Conservation (phyloP, 352 stramenopile species). For the Phytophthora vignae region DNA sequence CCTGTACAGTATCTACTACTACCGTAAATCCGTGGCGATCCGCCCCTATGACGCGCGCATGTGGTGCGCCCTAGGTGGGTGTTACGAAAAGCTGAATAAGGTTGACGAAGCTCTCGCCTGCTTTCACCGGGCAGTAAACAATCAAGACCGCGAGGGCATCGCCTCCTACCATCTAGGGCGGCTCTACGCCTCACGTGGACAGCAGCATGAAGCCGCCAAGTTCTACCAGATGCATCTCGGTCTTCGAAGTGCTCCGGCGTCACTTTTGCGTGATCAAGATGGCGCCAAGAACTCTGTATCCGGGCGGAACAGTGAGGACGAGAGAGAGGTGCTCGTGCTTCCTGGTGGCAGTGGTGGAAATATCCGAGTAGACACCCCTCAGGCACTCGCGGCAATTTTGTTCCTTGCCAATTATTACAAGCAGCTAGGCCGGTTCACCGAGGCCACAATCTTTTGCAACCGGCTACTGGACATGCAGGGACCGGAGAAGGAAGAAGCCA, state of each 20-base stretch:
- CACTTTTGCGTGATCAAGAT: slow-evolving; percentile 31
- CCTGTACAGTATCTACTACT: slow-evolving; percentile 99
- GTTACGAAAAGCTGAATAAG: slow-evolving; percentile 83
- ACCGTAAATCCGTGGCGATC: slow-evolving; percentile 95
- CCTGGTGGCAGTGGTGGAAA: slow-evolving; percentile 35
- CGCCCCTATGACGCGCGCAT: slow-evolving; percentile 97
- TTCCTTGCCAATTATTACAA: slow-evolving; percentile 89
- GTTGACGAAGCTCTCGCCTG: slow-evolving; percentile 74
- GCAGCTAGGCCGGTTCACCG: slow-evolving; percentile 58
- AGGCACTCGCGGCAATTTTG: slow-evolving; percentile 69
- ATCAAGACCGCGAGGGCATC: slow-evolving; percentile 79
- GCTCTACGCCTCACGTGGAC: slow-evolving; percentile 56
- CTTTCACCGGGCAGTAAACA: slow-evolving; percentile 79
- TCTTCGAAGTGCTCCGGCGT: slow-evolving; percentile 41
- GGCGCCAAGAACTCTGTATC: slow-evolving; percentile 9
- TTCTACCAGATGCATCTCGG: slow-evolving; percentile 81
- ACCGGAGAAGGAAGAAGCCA: slow-evolving; percentile 86
- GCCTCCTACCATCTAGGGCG: slow-evolving; percentile 76
- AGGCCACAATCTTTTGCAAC: slow-evolving; percentile 80
- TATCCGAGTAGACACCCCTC: slow-evolving; percentile 70
- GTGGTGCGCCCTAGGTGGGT: slow-evolving; percentile 96
- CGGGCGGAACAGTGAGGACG: slow-evolving; percentile 14
- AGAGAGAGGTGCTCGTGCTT: slow-evolving; percentile 39
- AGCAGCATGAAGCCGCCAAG: slow-evolving; percentile 67
- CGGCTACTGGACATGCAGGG: slow-evolving; percentile 80